These are phyloP conservation scores for Protea cynaroides DNA, from an alignment of 164 flowering plant species.

Conservation along the genomic window DNA sequence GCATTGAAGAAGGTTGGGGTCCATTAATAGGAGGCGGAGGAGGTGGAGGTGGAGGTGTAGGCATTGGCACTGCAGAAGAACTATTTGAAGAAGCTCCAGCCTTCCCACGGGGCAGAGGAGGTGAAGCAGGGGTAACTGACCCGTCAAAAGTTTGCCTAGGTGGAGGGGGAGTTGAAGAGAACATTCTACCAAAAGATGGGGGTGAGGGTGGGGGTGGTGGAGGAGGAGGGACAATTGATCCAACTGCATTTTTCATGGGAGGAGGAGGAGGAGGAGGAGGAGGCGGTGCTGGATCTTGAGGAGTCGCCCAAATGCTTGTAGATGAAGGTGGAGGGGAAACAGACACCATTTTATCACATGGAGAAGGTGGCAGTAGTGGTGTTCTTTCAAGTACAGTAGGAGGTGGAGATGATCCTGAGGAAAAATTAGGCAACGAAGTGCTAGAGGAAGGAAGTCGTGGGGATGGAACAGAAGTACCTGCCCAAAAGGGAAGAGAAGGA, in stretches of 20 bases:
- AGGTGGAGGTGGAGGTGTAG: conserved; percentile 1
- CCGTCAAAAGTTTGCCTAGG: too few species aligned
- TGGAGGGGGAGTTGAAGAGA: conserved; percentile 9
- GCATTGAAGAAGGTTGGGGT: too few species aligned
- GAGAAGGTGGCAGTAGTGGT: too few species aligned
- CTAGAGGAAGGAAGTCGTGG: too few species aligned
- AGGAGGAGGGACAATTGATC: conserved; percentile 11
- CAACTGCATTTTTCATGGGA: neutral
- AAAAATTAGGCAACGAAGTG: too few species aligned
- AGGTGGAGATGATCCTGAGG: too few species aligned
- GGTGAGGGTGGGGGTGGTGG: conserved; percentile 18
- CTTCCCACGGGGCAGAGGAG: too few species aligned
- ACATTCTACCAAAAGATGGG: neutral
- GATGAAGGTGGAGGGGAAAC: neutral
- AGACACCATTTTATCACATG: too few species aligned
- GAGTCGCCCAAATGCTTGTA: neutral
- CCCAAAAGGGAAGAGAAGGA: neutral
- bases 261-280: conserved; percentile 14
- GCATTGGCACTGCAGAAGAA: neutral
- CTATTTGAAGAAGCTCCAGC: too few species aligned
- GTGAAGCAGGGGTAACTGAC: too few species aligned
- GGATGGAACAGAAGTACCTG: too few species aligned
- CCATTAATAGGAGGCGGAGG: neutral
- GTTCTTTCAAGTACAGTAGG: too few species aligned
- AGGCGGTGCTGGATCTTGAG: conserved; percentile 1